A percentile compares a stretch with the other conserved stretches of the same genome.
Conservation (phyloP, 139 green algal species). For the Coccomyxa sp. region DNA sequence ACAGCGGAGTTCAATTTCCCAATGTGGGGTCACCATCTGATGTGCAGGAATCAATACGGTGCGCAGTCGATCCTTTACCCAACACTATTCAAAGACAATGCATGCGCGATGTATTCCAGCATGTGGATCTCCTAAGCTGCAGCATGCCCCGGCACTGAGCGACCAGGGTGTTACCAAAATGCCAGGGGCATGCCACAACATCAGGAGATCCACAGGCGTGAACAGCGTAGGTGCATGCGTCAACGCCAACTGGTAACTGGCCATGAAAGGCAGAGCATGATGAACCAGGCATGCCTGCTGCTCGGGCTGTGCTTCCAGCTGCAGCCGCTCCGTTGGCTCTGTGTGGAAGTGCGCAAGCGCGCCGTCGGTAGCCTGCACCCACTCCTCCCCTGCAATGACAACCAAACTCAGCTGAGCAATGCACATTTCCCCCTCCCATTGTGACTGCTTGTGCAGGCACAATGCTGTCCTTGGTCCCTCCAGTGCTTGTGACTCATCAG, state of each 20-base stretch:
- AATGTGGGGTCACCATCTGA: no score
- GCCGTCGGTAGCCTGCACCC: no score
- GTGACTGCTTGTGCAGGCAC: no score
- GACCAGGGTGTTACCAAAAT: neutral
- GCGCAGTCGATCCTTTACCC: no score
- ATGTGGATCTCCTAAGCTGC: no score
- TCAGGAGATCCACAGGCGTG: neutral
- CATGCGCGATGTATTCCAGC: no score
- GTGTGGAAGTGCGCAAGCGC: neutral
- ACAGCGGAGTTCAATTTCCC: no score
- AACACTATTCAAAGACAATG: no score
- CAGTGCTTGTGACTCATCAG: neutral
- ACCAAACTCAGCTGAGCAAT: neutral
- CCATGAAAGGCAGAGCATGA: neutral
- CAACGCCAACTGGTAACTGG: neutral
- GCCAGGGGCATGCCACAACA: neutral
- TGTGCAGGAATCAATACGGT: no score
- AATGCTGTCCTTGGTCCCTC: neutral
- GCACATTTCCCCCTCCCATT: neutral
- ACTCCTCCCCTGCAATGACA: neutral
- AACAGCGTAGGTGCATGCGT: neutral
- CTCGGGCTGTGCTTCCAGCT: neutral
- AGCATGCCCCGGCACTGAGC: no score
- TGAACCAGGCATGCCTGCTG: neutral
- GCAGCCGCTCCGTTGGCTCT: neutral